A percentile compares a stretch with the other conserved stretches of the same genome.
phyloP scores from a whole-genome alignment of 768 basidiomycete genomes.

The Inosperma sp. region DNA sequence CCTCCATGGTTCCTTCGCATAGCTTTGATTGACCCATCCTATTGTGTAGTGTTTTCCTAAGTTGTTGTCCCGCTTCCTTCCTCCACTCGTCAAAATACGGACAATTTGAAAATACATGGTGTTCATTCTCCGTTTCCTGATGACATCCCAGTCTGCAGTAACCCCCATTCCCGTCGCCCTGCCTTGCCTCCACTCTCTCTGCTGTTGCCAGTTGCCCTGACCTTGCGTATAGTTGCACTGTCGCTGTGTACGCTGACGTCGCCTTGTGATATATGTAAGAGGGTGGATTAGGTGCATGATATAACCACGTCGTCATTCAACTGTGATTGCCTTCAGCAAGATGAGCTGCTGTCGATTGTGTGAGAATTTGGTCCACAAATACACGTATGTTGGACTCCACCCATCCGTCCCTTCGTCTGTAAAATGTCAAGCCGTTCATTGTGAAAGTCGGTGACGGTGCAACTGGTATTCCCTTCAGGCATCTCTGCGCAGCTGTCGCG shows the following conservation, averaged over 20 bases:
- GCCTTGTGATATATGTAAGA: slow-evolving; percentile 11
- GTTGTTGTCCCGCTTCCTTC: background rate
- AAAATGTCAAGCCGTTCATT: slow-evolving; percentile 17
- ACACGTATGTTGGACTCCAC: slow-evolving; percentile 16
- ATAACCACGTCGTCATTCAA: background rate
- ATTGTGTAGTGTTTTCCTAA: background rate
- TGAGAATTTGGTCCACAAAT: slow-evolving; percentile 1
- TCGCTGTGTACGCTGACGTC: slow-evolving; percentile 13
- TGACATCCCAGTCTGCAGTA: background rate
- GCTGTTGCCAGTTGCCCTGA: slow-evolving; percentile 14
- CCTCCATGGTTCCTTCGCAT: background rate
- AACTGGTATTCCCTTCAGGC: background rate
- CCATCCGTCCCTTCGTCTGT: slow-evolving; percentile 12
- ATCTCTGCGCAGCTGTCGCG: slow-evolving; percentile 9
- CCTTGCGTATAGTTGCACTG: slow-evolving; percentile 15
- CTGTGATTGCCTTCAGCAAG: background rate
- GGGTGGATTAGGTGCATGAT: background rate
- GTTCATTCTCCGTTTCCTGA: background rate
- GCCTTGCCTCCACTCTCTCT: background rate
- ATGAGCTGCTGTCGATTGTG: background rate
- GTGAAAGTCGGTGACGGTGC: slow-evolving; percentile 16
- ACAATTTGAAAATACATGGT: slow-evolving; percentile 7
- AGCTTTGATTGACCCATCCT: background rate
- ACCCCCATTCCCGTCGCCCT: background rate
- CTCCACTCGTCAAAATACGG: background rate